Evolutionary conservation across 1,284 basidiomycete species (phyloP).

Genomic region (Malassezia globosa): DNA sequence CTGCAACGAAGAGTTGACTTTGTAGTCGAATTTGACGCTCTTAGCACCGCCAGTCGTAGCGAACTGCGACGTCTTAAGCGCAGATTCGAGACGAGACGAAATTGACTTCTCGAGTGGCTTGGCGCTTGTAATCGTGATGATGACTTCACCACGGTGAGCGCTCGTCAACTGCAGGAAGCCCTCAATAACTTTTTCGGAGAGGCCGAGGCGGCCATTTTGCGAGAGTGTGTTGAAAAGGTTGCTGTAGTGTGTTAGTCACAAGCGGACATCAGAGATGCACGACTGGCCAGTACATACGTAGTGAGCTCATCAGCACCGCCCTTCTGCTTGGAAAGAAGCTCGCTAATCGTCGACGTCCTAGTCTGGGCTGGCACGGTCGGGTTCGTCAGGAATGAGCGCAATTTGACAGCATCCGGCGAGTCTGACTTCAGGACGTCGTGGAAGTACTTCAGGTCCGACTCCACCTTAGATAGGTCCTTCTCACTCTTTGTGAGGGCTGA

Average conservation of each 20-base stretch:
- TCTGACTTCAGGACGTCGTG: slow-evolving; percentile 27
- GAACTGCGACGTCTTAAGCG: slow-evolving; percentile 39
- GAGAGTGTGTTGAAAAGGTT: slow-evolving; percentile 83
- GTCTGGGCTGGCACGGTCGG: slow-evolving; percentile 76
- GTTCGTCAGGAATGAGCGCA: slow-evolving; percentile 66
- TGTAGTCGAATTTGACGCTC: slow-evolving; percentile 41
- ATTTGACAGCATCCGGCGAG: slow-evolving; percentile 51
- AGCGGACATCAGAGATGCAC: neutral
- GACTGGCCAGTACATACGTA: slow-evolving; percentile 38
- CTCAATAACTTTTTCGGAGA: slow-evolving; percentile 75
- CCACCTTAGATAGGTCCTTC: slow-evolving; percentile 45
- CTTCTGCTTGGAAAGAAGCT: slow-evolving; percentile 53
- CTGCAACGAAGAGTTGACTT: slow-evolving; percentile 43
- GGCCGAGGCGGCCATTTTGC: slow-evolving; percentile 79
- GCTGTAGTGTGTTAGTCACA: slow-evolving; percentile 17
- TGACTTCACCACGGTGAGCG: slow-evolving; percentile 83
- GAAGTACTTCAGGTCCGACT: slow-evolving; percentile 58
- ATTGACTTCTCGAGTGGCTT: slow-evolving; percentile 42
- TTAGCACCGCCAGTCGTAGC: slow-evolving; percentile 36
- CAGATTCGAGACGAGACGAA: slow-evolving; percentile 37
- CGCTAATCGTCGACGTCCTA: slow-evolving; percentile 59
- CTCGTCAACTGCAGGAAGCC: slow-evolving; percentile 83
- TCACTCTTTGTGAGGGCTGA: slow-evolving; percentile 68
- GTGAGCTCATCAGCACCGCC: slow-evolving; percentile 38
- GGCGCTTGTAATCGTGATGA: slow-evolving; percentile 70